Base-by-base conservation (phyloP, 129 eudicot species). In the Flaveria brownii region DNA sequence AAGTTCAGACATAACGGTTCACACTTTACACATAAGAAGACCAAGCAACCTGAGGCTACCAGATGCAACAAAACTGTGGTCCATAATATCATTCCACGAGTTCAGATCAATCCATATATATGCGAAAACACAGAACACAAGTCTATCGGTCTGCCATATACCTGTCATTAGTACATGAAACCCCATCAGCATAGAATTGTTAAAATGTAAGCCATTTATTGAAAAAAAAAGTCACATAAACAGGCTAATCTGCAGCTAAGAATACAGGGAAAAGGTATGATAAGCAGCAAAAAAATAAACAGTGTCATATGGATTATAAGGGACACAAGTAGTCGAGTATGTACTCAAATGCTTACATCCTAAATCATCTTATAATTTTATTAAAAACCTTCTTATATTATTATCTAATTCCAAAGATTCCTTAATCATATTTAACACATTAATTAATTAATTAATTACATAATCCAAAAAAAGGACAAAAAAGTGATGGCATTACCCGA, bases 131-230 rank as follows among this genome's bases (percentile, higher is more conserved):
- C 25, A 50, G 36, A 3, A 63, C 45, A 17, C 1, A 20, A 2
- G 74, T 76, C 67, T 66, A 65, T 52, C 11, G 69, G 54, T 66
- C 64, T 67, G 67, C 39, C 74, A 56, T 51, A 77, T 45, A 67
- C 76, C 76, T 78, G 75, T 55, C 56, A 65, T 64, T 43, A 5
- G 55, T 54, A 68, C 57, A 66, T 36, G 30, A 49, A 47, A 28
- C 49, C 64, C 30, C 49, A 2, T 75, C 62, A 75, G 71, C 70
- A 33, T 65, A 65, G n/a, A 49, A 49, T 49, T 49, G 54, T 17
- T 49, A 49, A 49, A 49, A 49, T 4, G 3, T 15, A 49, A 49
- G 17, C 13, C n/a, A 13, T 45, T 45, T 45, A 45, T 22, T 20
- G 22, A 56, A 18, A 14, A 17, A 18, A 62, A 62, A 20, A 15